A percentile compares a stretch with the other conserved stretches of the same genome.
Evolutionary conservation across 208 protist species (phyloP).

Genomic region (Acanthamoeba castellanii): DNA sequence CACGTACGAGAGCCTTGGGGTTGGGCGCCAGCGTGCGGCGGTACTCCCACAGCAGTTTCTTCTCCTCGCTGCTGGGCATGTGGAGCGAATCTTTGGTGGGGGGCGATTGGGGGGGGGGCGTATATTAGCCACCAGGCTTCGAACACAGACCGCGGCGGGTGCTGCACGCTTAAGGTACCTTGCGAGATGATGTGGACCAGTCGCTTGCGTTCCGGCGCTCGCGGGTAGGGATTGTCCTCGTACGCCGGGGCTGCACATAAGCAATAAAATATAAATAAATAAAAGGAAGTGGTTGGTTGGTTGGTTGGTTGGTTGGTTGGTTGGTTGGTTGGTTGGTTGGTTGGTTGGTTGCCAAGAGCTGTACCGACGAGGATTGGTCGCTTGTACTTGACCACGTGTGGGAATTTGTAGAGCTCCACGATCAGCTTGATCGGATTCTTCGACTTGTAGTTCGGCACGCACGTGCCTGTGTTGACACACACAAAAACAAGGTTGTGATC

Average conservation of each 20-base stretch:
- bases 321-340: too few relatives aligned
- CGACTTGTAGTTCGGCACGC: slow-evolving; percentile 28
- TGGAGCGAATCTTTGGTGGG: not conserved
- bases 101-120: not conserved
- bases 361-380: not conserved
- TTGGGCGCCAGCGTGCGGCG: slow-evolving; percentile 21
- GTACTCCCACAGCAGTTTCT: slow-evolving; percentile 52
- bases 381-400: not conserved
- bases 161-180: too few relatives aligned
- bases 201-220: not conserved
- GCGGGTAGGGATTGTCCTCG: slow-evolving; percentile 9
- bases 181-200: not conserved
- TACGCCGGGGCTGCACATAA: not conserved
- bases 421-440: slow-evolving; percentile 7
- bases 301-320: too few relatives aligned
- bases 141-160: too few relatives aligned
- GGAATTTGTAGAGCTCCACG: not conserved
- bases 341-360: too few relatives aligned
- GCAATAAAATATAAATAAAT: too few relatives aligned
- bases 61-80: not conserved
- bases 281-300: too few relatives aligned
- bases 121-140: too few relatives aligned
- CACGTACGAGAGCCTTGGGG: not conserved
- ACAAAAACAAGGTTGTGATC: too few relatives aligned
- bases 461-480: slow-evolving; percentile 15